Conservation (phyloP, 129 eudicot species). For the Flaveria ramosissima region DNA sequence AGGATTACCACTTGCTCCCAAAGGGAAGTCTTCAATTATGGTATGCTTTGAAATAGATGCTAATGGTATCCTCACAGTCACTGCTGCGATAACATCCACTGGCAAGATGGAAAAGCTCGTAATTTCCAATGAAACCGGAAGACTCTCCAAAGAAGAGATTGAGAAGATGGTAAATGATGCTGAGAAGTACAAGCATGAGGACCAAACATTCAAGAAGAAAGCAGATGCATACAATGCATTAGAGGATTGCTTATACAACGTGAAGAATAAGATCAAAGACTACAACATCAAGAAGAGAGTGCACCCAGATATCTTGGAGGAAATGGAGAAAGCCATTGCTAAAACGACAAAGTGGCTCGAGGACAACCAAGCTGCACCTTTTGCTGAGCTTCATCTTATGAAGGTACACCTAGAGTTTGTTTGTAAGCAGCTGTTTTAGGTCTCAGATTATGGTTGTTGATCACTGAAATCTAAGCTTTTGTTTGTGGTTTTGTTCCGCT, state of each 20-base stretch:
- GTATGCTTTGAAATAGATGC: neutral
- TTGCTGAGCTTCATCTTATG: neutral
- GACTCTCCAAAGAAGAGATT: conserved; percentile 23
- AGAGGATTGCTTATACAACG: conserved; percentile 21
- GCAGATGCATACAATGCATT: conserved; percentile 21
- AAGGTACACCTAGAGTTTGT: conserved; percentile 11
- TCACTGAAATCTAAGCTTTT: neutral
- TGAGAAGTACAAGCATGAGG: conserved; percentile 14
- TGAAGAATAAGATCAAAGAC: conserved; percentile 6
- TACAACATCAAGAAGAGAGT: neutral
- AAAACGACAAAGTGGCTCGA: conserved; percentile 21
- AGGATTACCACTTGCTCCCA: conserved; percentile 24
- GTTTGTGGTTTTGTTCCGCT: neutral
- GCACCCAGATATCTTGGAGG: neutral
- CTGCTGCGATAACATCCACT: neutral
- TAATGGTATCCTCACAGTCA: conserved; percentile 17
- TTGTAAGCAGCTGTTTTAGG: neutral
- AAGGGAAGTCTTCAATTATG: neutral
- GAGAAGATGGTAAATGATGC: conserved; percentile 27
- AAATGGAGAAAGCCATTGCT: conserved; percentile 14
- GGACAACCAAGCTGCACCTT: conserved; percentile 10
- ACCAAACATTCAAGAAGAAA: conserved; percentile 23
- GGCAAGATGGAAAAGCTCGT: conserved; percentile 12
- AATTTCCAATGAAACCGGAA: neutral
- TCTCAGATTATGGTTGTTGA: neutral